Base-by-base conservation (phyloP, 1,284 basidiomycete species). In the Mycena citricolor region DNA sequence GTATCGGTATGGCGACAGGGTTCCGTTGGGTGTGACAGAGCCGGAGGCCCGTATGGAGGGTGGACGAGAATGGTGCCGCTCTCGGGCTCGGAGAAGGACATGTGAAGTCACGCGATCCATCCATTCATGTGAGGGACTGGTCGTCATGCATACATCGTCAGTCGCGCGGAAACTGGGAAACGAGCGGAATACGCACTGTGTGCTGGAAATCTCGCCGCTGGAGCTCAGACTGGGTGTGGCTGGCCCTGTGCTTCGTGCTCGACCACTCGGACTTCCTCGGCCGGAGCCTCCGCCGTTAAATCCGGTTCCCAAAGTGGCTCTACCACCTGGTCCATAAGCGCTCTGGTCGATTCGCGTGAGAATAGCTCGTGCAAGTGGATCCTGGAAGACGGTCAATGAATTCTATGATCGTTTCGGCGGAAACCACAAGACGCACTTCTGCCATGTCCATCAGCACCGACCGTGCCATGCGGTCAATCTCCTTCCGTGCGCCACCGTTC, bases 61-160 rank as follows among this genome's bases (percentile, higher is more conserved):
- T n/a, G n/a, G n/a, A 32, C 16, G n/a, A n/a, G 31, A 8, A 5
- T 14, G 31, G 4, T 10, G 5, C 11, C 36, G 35, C 32, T 42
- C 37, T 29, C 42, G 44, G 21, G 38, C 43, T 10, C 43, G 51
- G 21, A 36, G 37, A 2, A 48, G 40, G 16, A 52, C 11, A 13
- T 44, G 42, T 14, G 39, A 29, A 2, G 74, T 67, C 5, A 87
- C 79, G 22, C 69, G 65, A 58, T 87, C 83, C 61, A 89, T 86
- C 86, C 86, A 89, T 62, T 89, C 85, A 54, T 81, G 83, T 14
- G 86, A 86, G 7, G 86, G 86, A 52, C 85, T 87, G 25, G n/a
- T 11, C n/a, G n/a, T n/a, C n/a, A n/a, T n/a, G n/a, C n/a, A n/a
- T n/a, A n/a, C n/a, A n/a, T n/a, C n/a, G n/a, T n/a, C n/a, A n/a